Conservation (phyloP, 2,329 filamentous ascomycete genomes). For the Colletotrichum sp. region DNA sequence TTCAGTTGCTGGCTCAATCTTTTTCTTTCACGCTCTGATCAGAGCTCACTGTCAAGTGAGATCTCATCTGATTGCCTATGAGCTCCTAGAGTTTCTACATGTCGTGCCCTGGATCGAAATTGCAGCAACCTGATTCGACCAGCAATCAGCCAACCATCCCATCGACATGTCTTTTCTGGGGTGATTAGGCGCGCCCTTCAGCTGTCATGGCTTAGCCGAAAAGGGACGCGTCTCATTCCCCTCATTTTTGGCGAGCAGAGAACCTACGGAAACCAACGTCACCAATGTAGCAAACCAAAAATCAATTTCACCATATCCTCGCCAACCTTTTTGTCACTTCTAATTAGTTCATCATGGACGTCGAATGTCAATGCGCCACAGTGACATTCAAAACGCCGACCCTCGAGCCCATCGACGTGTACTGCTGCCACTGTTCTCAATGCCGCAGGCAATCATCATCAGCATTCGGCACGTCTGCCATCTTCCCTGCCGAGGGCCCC, state of each 20-base stretch:
- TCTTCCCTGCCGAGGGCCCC: slow-evolving; percentile 43
- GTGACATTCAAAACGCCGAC: slow-evolving; percentile 39
- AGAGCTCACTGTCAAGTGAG: neutral
- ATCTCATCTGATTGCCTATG: neutral
- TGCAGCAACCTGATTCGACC: neutral
- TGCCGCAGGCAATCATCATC: slow-evolving; percentile 50
- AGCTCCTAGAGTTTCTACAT: neutral
- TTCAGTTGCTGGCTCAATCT: neutral
- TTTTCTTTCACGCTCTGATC: neutral
- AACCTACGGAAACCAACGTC: neutral
- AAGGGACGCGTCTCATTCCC: neutral
- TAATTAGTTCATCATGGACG: slow-evolving; percentile 19
- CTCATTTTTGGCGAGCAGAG: neutral
- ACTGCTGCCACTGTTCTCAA: slow-evolving; percentile 52
- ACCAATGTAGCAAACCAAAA: neutral
- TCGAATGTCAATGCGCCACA: slow-evolving; percentile 45
- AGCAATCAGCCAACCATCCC: neutral
- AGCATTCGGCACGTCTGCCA: slow-evolving; percentile 50
- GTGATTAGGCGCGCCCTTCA: neutral
- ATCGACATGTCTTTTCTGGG: neutral
- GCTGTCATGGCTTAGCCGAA: neutral
- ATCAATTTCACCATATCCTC: neutral
- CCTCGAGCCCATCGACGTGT: slow-evolving; percentile 38
- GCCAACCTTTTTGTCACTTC: slow-evolving; percentile 6
- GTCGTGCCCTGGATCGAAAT: neutral